These are phyloP conservation scores for Malus hybrid DNA, from an alignment of 331 rosid genomes.

Conservation along the genomic window DNA sequence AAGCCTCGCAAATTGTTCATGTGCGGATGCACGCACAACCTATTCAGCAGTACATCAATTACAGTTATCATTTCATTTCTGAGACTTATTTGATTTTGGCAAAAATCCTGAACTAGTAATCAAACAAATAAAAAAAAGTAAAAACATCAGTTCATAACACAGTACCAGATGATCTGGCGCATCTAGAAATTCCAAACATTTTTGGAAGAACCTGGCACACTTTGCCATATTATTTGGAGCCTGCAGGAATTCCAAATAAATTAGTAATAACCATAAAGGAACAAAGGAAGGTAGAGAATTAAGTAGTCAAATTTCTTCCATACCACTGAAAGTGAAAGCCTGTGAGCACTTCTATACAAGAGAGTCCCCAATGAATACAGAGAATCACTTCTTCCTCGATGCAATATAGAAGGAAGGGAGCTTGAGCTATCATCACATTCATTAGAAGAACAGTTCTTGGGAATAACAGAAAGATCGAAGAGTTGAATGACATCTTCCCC, in stretches of 20 bases:
- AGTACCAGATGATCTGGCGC: constrained; percentile 89
- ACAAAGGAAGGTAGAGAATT: constrained; percentile 8
- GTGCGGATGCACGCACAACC: constrained; percentile 95
- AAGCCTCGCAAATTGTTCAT: constrained; percentile 96
- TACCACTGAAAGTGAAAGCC: constrained; percentile 92
- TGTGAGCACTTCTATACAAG: constrained; percentile 84
- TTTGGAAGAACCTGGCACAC: constrained; percentile 73
- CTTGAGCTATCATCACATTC: constrained; percentile 57
- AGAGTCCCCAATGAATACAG: constrained; percentile 82
- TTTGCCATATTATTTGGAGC: constrained; percentile 70
- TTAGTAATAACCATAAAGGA: constrained; percentile 13
- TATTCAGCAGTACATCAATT: constrained; percentile 30
- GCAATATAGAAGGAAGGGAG: constrained; percentile 58
- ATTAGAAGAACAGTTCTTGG: constrained; percentile 52
- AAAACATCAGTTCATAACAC: constrained; percentile 13
- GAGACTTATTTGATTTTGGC: neutral
- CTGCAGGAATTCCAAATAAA: constrained; percentile 40
- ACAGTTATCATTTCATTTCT: constrained; percentile 18
- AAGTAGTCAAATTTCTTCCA: constrained; percentile 18
- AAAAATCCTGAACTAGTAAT: neutral
- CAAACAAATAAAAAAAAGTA: neutral
- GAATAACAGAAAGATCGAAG: constrained; percentile 84
- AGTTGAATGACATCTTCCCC: constrained; percentile 95
- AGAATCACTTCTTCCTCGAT: constrained; percentile 74
- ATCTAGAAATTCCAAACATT: constrained; percentile 86